Percentiles rank a stretch among this genome's conserved stretches.
Evolutionary conservation across 2,329 filamentous ascomycete genomes (phyloP).

Genomic region (Colletotrichum sp.): DNA sequence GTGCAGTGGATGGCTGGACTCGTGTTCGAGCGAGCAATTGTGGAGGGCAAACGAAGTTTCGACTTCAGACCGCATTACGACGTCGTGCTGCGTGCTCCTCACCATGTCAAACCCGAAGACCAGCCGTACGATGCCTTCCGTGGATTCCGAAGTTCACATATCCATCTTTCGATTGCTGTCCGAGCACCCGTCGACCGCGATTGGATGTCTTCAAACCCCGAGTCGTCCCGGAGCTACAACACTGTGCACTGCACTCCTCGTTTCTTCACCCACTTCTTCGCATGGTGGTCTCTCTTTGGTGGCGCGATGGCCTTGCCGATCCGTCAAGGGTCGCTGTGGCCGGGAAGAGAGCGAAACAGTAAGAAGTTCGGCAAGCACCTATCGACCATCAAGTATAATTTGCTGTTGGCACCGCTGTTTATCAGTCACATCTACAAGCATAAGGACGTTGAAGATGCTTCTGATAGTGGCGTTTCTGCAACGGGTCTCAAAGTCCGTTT

Average conservation of each 20-base stretch:
- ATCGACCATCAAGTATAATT: constrained; percentile 98
- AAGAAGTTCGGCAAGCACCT: constrained; percentile 98
- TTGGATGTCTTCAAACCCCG: constrained; percentile 78
- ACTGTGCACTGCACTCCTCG: constrained; percentile 92
- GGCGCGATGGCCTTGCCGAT: constrained; percentile 94
- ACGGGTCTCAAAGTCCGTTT: constrained; percentile 96
- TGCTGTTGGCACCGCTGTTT: constrained; percentile 90
- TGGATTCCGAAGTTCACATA: constrained; percentile 96
- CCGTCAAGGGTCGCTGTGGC: constrained; percentile 90
- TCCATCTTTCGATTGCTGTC: constrained; percentile 92
- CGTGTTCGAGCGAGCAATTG: constrained; percentile 87
- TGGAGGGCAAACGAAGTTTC: constrained; percentile 77
- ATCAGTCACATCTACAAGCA: constrained; percentile 98
- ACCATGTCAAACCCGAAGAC: constrained; percentile 67
- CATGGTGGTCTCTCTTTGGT: constrained; percentile 97
- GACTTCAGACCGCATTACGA: constrained; percentile 93
- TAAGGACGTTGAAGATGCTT: constrained; percentile 89
- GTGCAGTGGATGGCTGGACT: constrained; percentile 92
- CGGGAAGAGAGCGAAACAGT: constrained; percentile 91
- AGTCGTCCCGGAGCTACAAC: constrained; percentile 90
- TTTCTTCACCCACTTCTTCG: constrained; percentile 98
- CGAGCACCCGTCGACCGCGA: constrained; percentile 86
- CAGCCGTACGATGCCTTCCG: constrained; percentile 87
- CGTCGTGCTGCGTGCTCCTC: constrained; percentile 82
- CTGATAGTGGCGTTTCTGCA: constrained; percentile 78